Evolutionary conservation across 768 basidiomycete genomes (phyloP), one percentile per base, ranked within the genome.

Genomic region (Xanthoconium stramineum): DNA sequence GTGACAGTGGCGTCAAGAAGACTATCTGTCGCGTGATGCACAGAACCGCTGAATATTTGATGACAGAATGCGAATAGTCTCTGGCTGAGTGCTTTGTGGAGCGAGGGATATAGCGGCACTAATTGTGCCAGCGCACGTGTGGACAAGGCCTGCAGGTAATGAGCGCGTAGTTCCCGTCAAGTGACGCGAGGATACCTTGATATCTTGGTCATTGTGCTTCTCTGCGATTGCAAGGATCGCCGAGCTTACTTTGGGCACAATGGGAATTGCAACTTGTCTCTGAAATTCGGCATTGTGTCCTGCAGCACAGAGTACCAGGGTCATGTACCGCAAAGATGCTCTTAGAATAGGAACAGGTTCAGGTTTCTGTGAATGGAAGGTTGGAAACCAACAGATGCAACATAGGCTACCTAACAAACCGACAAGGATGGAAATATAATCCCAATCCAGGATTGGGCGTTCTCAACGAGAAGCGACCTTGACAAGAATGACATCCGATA

Each of bases 281-380:
- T 92, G 89, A 69, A 91, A 93, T 69, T 93, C 91, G 32, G 84
- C 75, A n/a, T 82, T 74, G 66, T 83, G 81, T 24, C 73, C 72
- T 3, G 85, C 83, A 50, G 73, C 74, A 29, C 78, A 80, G 64
- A 91, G 88, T 5, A 94, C 78, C 20, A 78, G 71, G 40, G 80
- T 70, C 47, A 89, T 64, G 17, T 92, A 82, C 44, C 84, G 78
- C n/a, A 89, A 79, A 13, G 83, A 76, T 5, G 83, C 85, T 67
- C 83, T 88, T 38, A 84, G 55, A 11, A 76, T 76, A 29, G 88
- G 83, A 2, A 71, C 19, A 4, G 84, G 74, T 72, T 92, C 89
- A 61, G 80, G 80, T 83, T 83, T 88, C 89, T 89, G 78, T 53
- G 36, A 30, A 57, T 33, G 65, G 35, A 55, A 42, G 38, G 44